Percentiles rank a stretch among this genome's conserved stretches.
Evolutionary conservation across 1,284 basidiomycete genomes (phyloP).

Genomic region (Violaceomyces palustris): DNA sequence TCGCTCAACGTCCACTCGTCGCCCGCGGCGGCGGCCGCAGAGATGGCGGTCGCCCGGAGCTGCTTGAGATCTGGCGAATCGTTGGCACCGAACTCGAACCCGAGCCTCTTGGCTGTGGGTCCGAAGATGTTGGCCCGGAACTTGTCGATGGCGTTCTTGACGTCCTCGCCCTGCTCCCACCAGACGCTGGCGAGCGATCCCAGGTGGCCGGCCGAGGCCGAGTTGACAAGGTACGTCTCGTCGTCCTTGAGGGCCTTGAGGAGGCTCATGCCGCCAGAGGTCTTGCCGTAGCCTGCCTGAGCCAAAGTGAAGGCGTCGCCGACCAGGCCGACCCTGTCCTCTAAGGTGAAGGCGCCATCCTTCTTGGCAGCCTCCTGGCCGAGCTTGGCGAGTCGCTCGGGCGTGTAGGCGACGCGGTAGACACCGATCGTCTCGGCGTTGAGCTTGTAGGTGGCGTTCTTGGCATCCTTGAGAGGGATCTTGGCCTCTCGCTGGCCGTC

Average conservation of each 20-base stretch:
- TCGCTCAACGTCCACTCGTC: conserved; percentile 56
- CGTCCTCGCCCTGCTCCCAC: conserved; percentile 72
- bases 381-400: conserved; percentile 72
- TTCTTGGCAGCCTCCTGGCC: conserved; percentile 70
- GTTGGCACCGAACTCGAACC: conserved; percentile 67
- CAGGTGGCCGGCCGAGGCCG: conserved; percentile 26
- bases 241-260: conserved; percentile 63
- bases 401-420: conserved; percentile 82
- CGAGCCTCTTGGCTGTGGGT: conserved; percentile 73
- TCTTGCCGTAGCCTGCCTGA: conserved; percentile 70
- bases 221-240: conserved; percentile 42
- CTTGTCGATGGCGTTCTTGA: conserved; percentile 54
- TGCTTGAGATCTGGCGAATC: conserved; percentile 72
- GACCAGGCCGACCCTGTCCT: conserved; percentile 81
- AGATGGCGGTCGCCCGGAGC: conserved; percentile 71
- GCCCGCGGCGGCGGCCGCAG: conserved; percentile 59
- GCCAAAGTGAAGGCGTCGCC: conserved; percentile 75
- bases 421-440: conserved; percentile 86
- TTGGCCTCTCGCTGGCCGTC: conserved; percentile 64
- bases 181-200: conserved; percentile 60
- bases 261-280: conserved; percentile 71
- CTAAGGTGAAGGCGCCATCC: conserved; percentile 66
- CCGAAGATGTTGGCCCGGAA: conserved; percentile 62
- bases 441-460: conserved; percentile 67
- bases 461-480: conserved; percentile 63